Percentiles rank a stretch among this genome's conserved stretches.
Conservation (phyloP, 2,329 filamentous ascomycete species). For the Acephala macrosclerotiorum region DNA sequence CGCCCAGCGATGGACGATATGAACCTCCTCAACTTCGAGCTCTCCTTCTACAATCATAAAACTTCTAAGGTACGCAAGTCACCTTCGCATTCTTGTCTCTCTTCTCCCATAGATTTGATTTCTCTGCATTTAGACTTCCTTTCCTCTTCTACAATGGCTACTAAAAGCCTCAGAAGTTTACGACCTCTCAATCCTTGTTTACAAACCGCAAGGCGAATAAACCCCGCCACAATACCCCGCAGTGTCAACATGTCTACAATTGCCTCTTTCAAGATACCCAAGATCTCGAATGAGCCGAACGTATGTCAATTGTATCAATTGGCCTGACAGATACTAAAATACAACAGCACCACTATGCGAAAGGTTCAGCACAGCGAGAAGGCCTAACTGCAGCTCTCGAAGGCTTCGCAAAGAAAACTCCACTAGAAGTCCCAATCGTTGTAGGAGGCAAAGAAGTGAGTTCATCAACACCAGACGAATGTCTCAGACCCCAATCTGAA, state of each 20-base stretch:
- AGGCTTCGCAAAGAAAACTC: constrained; percentile 69
- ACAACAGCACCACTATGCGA: constrained; percentile 83
- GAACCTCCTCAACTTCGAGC: constrained; percentile 1
- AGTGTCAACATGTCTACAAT: constrained; percentile 49
- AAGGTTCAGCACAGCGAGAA: constrained; percentile 80
- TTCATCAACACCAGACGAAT: constrained; percentile 13
- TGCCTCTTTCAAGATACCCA: constrained; percentile 87
- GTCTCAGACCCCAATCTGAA: constrained; percentile 5
- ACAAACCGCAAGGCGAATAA: constrained; percentile 27
- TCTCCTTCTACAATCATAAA: neutral
- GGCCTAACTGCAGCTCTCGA: constrained; percentile 79
- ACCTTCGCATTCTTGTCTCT: constrained; percentile 3
- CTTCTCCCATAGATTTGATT: constrained; percentile 5
- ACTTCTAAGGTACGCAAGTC: constrained; percentile 7
- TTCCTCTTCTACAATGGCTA: constrained; percentile 30
- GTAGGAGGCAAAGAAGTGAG: constrained; percentile 82
- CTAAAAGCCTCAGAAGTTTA: constrained; percentile 37
- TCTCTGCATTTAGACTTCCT: neutral
- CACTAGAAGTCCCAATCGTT: constrained; percentile 82
- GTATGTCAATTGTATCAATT: constrained; percentile 60
- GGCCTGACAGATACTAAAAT: constrained; percentile 22
- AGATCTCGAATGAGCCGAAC: constrained; percentile 93
- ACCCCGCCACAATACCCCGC: constrained; percentile 37
- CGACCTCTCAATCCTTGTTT: constrained; percentile 33
- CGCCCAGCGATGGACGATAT: neutral